A percentile compares a stretch with the other conserved stretches of the same genome.
Evolutionary conservation across 192 early-diverging fungal species (phyloP).

Genomic region (Coemansia sp.): DNA sequence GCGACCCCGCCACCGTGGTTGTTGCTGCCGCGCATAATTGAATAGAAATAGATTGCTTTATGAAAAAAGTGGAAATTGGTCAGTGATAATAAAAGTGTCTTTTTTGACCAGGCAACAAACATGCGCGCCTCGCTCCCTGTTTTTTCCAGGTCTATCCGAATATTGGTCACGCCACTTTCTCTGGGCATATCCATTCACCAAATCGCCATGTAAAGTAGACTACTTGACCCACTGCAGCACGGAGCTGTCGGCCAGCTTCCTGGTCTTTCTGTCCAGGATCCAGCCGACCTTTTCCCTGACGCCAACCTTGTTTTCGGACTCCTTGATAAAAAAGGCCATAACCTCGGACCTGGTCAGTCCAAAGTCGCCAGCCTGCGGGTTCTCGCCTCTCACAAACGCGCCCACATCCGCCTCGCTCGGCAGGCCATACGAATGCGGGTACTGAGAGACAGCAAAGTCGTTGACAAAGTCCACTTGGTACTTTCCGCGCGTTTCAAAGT

Average conservation of each 20-base stretch:
- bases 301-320: slow-evolving; percentile 64
- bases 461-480: slow-evolving; percentile 35
- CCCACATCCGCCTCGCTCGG: slow-evolving; percentile 67
- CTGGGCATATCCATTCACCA: too few species aligned
- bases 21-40: not conserved
- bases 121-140: too few species aligned
- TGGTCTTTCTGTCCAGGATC: slow-evolving; percentile 13
- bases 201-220: too few species aligned
- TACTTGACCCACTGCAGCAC: slow-evolving; percentile 24
- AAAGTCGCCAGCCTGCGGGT: slow-evolving; percentile 60
- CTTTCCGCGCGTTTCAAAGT: slow-evolving; percentile 51
- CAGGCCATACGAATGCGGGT: slow-evolving; percentile 64
- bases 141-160: too few species aligned
- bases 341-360: slow-evolving; percentile 57
- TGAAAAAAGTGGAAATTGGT: not conserved
- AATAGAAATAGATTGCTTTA: not conserved
- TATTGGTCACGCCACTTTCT: too few species aligned
- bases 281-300: slow-evolving; percentile 63
- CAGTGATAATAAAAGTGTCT: not conserved
- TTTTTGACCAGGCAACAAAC: too few species aligned
- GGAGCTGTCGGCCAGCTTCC: slow-evolving; percentile 6
- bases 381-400: slow-evolving; percentile 62
- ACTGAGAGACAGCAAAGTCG: slow-evolving; percentile 45
- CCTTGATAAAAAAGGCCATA: slow-evolving; percentile 58
- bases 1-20: not conserved